Evolutionary conservation across 176 grass and related monocot species (phyloP), one percentile per base, ranked within the genome.

Genomic region (Ananas comosus): DNA sequence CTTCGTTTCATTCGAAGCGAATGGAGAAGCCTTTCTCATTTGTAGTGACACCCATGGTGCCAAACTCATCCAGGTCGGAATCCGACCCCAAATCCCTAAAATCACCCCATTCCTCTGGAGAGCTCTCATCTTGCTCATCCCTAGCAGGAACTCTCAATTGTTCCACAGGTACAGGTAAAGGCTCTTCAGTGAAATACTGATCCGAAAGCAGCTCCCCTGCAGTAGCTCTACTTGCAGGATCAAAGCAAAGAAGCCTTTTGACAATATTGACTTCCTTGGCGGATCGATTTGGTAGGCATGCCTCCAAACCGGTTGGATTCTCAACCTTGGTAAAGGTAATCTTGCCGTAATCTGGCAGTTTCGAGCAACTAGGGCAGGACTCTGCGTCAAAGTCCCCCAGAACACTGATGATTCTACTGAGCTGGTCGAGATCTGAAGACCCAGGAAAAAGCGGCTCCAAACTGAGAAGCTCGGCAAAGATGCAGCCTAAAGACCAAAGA

Each of bases 401-500:
- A 17, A 90, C 66, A 25, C 72, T 81, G 59, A 97, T 92, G 42
- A 97, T 97, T 80, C 80, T 92, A 80, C 86, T 80, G 52, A 92
- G 83, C 79, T 97, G 89, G 76, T 92, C 89, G n/a, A 97, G 87
- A 80, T 97, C 93, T 0, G 93, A 87, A 50, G 72, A 72, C n/a
- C 93, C 93, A 29, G 81, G 81, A 74, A 97, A 92, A 48, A 90
- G 64, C 66, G 88, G 76, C 67, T 87, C 86, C 42, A 87, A 74
- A 69, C 61, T 90, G 25, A 89, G 22, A 53, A 97, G 75, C 69
- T 97, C 93, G 3, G 81, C 93, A 65, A 97, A 87, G 66, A 97
- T 87, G 54, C 93, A 97, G 53, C 89, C 93, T 65, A 97, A 65
- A 18, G 93, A 87, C 93, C 93, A 97, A 18, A 97, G 88, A 63